Evolutionary conservation across 306 rosid genomes (phyloP).

Genomic region (Acmispon strigosus): DNA sequence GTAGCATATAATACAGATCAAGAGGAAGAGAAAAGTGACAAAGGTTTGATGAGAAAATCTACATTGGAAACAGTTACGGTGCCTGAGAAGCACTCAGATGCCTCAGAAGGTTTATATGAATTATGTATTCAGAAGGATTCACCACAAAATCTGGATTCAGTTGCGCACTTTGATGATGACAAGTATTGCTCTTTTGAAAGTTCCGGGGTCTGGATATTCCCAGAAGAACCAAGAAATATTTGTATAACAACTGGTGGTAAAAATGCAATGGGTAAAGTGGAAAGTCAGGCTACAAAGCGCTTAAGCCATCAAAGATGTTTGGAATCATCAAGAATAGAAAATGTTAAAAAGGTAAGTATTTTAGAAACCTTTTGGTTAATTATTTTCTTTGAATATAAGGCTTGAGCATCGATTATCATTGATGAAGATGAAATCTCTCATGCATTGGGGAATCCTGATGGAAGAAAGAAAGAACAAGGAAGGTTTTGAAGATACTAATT

Average conservation of each 20-base stretch:
- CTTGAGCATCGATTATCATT: not conserved
- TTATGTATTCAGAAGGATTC: slow-evolving; percentile 21
- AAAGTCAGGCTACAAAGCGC: slow-evolving; percentile 19
- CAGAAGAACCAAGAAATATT: slow-evolving; percentile 35
- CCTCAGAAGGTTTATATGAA: slow-evolving; percentile 10
- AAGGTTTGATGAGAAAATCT: slow-evolving; percentile 14
- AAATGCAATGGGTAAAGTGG: slow-evolving; percentile 29
- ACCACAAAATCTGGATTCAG: slow-evolving; percentile 18
- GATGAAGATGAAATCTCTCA: slow-evolving; percentile 3
- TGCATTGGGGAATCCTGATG: not conserved
- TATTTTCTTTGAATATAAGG: not conserved
- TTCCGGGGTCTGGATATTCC: slow-evolving; percentile 53
- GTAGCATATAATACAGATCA: slow-evolving; percentile 7
- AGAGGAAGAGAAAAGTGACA: slow-evolving; percentile 29
- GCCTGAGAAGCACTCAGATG: slow-evolving; percentile 15
- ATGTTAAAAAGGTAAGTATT: slow-evolving; percentile 40
- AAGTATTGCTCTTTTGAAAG: slow-evolving; percentile 22
- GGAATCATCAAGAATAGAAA: slow-evolving; percentile 23
- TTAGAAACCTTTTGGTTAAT: slow-evolving; percentile 7
- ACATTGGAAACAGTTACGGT: slow-evolving; percentile 18
- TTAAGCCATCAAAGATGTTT: slow-evolving; percentile 23
- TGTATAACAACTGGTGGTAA: slow-evolving; percentile 54
- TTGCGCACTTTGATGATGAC: slow-evolving; percentile 3
- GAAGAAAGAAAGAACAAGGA: not conserved
- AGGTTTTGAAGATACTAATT: not conserved